Evolutionary conservation across 805 yeast genomes (phyloP).

Genomic region (Candida verbasci): DNA sequence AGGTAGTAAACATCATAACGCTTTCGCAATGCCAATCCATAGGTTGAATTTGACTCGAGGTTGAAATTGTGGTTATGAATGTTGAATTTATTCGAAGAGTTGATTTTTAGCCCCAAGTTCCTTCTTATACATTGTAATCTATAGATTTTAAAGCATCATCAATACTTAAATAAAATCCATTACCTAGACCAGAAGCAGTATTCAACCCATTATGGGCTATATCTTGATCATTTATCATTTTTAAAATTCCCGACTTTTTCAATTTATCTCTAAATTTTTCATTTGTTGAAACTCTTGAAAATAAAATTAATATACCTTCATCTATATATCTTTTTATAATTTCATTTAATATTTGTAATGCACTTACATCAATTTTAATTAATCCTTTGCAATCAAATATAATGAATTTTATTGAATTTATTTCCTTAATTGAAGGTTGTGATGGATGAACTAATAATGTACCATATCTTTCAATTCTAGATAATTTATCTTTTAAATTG

Average conservation of each 20-base stretch:
- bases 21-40: too few species aligned
- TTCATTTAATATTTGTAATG: slow-evolving; percentile 65
- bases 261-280: slow-evolving; percentile 46
- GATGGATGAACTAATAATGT: slow-evolving; percentile 75
- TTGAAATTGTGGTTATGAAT: too few species aligned
- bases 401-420: slow-evolving; percentile 46
- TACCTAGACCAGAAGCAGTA: slow-evolving; percentile 14
- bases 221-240: slow-evolving; percentile 16
- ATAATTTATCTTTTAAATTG: slow-evolving; percentile 63
- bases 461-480: slow-evolving; percentile 73
- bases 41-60: too few species aligned
- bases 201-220: background rate
- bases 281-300: slow-evolving; percentile 55
- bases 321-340: slow-evolving; percentile 50
- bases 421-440: slow-evolving; percentile 46
- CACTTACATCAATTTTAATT: slow-evolving; percentile 75
- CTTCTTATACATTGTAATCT: background rate
- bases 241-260: slow-evolving; percentile 49
- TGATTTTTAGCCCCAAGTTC: too few species aligned
- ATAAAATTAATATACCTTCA: slow-evolving; percentile 52
- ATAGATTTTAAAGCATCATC: slow-evolving; percentile 50
- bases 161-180: slow-evolving; percentile 44
- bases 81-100: too few species aligned
- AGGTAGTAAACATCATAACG: too few species aligned
- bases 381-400: slow-evolving; percentile 78